Evolutionary conservation across 345 rosid genomes (phyloP), one percentile per base, ranked within the genome.

Genomic region (Boechera retrofracta): DNA sequence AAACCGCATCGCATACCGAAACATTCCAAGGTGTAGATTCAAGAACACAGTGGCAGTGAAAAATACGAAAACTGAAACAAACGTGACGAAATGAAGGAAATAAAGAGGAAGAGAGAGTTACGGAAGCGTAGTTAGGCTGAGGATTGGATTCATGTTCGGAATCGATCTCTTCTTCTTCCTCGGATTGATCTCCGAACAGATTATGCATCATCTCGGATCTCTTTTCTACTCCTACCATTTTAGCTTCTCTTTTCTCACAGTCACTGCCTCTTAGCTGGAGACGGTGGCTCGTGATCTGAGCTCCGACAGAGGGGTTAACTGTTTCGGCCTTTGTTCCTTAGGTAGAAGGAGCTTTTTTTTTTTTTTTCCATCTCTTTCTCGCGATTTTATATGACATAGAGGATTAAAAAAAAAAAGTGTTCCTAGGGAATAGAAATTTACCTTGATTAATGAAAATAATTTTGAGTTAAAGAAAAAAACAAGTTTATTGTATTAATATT

Each of bases 61-160:
- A 71, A 53, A 16, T 1, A 11, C 7, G 28, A 13, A 54, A 80
- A 4, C 28, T 13, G 11, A 70, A 42, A 33, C 2, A 59, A 64
- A 12, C 59, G n/a, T 28, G 13, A 41, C 0, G 47, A 8, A 5
- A 49, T 9, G 39, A 69, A 28, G 51, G 65, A 53, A 54, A 32
- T 29, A 15, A 21, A 33, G 54, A 18, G 2, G 51, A 7, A 48
- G 64, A 44, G 58, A 58, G 56, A 39, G 15, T 71, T 88, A 95
- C 99, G 10, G 97, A 92, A 39, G 85, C 89, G 76, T 88, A 91
- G 51, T 81, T 80, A 3, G 99, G 97, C 52, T 91, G 98, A 69
- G 93, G 98, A 61, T 89, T 95, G 58, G 98, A 95, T 70, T 95
- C 99, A 62, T 92, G 99, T 72, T 92, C 98, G 77, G 98, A 95